Conservation (phyloP, 176 grass and related monocot genomes). For the Lolium rigidum region DNA sequence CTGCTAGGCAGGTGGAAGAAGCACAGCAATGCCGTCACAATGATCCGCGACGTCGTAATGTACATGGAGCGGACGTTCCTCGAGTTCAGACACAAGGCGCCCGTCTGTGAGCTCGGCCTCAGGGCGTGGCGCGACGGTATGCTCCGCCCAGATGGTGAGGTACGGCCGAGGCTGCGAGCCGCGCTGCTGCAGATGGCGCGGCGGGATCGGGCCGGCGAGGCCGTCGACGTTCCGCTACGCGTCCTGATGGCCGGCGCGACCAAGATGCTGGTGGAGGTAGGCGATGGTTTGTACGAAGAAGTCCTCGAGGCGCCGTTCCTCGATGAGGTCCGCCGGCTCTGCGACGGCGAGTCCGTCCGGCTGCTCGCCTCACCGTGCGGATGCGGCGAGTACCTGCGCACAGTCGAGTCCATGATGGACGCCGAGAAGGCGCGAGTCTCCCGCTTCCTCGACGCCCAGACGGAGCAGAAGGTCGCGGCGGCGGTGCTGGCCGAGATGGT, state of each 20-base stretch:
- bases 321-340: neutral
- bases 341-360: neutral
- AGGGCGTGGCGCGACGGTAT: conserved; percentile 3
- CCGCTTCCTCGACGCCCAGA: neutral
- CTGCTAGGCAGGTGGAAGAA: neutral
- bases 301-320: neutral
- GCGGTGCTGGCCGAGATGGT: neutral
- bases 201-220: neutral
- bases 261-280: neutral
- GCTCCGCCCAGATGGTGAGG: neutral
- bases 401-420: neutral
- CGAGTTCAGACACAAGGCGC: neutral
- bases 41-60: neutral
- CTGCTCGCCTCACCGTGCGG: neutral
- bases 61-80: neutral
- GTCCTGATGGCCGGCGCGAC: neutral
- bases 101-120: neutral
- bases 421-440: neutral
- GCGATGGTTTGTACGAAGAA: neutral
- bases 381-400: neutral
- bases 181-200: neutral
- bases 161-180: neutral
- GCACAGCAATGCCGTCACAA: neutral
- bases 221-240: neutral
- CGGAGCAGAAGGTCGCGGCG: neutral